A percentile compares a stretch with the other conserved stretches of the same genome.
Conservation (phyloP, 768 basidiomycete species). For the Termitomyces sp. region DNA sequence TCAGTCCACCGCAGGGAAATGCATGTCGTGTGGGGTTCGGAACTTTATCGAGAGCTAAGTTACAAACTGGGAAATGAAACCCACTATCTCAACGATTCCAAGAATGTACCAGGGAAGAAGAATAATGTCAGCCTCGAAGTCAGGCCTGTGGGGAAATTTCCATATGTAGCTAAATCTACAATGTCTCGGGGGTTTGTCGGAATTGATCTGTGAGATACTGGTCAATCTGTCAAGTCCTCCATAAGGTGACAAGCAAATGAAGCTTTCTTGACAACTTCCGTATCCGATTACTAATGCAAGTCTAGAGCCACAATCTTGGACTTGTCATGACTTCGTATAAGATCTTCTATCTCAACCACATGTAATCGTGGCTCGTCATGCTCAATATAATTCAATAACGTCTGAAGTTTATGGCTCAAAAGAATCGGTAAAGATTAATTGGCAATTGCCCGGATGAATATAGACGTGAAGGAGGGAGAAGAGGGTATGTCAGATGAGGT, state of each 20-base stretch:
- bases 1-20: too few species aligned
- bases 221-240: not conserved
- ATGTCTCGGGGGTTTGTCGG: not conserved
- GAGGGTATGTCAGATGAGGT: not conserved
- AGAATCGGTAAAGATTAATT: not conserved
- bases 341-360: not conserved
- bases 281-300: not conserved
- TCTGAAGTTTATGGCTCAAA: not conserved
- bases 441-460: not conserved
- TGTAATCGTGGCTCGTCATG: not conserved
- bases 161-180: not conserved
- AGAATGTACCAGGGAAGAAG: not conserved
- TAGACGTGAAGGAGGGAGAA: too few species aligned
- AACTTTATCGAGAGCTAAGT: too few species aligned
- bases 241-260: too few species aligned
- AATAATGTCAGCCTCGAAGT: constrained; percentile 16
- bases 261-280: not conserved
- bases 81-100: constrained; percentile 20
- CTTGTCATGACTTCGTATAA: too few species aligned
- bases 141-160: not conserved
- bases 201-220: not conserved
- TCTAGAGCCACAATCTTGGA: too few species aligned
- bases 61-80: constrained; percentile 22
- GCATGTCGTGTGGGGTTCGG: too few species aligned
- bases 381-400: not conserved